phyloP scores from a whole-genome alignment of 2,329 filamentous ascomycete species.

The Nannizziopsis barbatae region DNA sequence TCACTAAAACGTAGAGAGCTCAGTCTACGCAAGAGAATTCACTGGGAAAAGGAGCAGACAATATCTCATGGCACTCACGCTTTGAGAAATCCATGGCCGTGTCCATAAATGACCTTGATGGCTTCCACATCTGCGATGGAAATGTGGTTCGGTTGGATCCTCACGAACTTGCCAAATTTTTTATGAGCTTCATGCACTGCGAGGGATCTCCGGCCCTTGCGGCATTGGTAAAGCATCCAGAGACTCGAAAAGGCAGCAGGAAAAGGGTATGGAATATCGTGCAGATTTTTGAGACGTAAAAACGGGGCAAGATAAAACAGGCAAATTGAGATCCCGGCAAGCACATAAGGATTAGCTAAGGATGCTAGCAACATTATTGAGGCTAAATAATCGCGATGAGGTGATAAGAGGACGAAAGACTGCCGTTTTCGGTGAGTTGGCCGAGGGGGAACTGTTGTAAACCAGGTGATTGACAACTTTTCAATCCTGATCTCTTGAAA shows the following conservation, averaged over 20 bases:
- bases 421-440: no score
- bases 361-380: neutral
- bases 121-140: slow-evolving; percentile 71
- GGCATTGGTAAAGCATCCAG: slow-evolving; percentile 61
- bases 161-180: slow-evolving; percentile 65
- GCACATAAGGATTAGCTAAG: neutral
- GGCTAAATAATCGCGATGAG: no score
- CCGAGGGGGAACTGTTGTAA: no score
- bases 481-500: no score
- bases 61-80: slow-evolving; percentile 38
- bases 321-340: neutral
- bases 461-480: no score
- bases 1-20: slow-evolving; percentile 42
- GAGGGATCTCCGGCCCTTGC: slow-evolving; percentile 54
- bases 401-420: no score
- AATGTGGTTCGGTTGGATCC: slow-evolving; percentile 75
- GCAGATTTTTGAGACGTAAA: slow-evolving; percentile 31
- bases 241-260: slow-evolving; percentile 59
- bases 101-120: slow-evolving; percentile 60
- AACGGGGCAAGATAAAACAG: slow-evolving; percentile 5
- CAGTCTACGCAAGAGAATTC: neutral
- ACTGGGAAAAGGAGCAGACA: neutral
- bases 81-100: slow-evolving; percentile 65
- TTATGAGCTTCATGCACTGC: slow-evolving; percentile 62
- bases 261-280: slow-evolving; percentile 42